Conservation (phyloP, 495 filamentous ascomycete genomes). For the Echria macrotheca region DNA sequence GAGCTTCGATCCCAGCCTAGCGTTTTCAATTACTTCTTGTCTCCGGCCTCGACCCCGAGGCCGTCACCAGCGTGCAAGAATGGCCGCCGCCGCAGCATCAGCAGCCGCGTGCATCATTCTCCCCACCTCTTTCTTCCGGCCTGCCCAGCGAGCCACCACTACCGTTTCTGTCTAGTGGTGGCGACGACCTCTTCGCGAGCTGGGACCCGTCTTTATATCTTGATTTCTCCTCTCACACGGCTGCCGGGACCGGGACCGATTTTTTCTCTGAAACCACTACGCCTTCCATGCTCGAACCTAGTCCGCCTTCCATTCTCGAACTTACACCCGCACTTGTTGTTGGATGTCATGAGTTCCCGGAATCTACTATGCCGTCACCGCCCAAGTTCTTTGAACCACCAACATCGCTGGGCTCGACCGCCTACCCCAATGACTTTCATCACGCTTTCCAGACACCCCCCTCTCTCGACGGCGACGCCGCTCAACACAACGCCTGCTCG, state of each 20-base stretch:
- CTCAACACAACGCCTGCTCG: no score
- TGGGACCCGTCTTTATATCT: neutral
- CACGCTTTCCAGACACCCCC: no score
- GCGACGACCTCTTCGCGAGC: neutral
- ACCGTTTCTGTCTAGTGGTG: neutral
- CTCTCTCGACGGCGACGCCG: no score
- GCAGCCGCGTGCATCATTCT: slow-evolving; percentile 13
- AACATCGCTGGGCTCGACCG: no score
- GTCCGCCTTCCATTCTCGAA: neutral
- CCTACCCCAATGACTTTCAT: no score
- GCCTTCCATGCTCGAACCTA: neutral
- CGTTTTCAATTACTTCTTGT: neutral
- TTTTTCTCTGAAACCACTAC: neutral
- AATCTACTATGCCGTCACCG: no score
- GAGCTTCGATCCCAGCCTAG: neutral
- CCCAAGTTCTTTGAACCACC: no score
- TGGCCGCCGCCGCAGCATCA: slow-evolving; percentile 19
- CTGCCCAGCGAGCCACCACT: slow-evolving; percentile 2
- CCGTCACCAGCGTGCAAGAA: slow-evolving; percentile 23
- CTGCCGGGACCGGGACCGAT: neutral
- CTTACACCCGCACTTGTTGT: no score
- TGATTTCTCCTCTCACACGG: neutral
- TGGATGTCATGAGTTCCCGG: no score
- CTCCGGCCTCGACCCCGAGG: slow-evolving; percentile 16
- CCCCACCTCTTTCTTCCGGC: slow-evolving; percentile 10